phyloP scores from a whole-genome alignment of 345 rosid genomes.

The Melaleuca quinquenervia region DNA sequence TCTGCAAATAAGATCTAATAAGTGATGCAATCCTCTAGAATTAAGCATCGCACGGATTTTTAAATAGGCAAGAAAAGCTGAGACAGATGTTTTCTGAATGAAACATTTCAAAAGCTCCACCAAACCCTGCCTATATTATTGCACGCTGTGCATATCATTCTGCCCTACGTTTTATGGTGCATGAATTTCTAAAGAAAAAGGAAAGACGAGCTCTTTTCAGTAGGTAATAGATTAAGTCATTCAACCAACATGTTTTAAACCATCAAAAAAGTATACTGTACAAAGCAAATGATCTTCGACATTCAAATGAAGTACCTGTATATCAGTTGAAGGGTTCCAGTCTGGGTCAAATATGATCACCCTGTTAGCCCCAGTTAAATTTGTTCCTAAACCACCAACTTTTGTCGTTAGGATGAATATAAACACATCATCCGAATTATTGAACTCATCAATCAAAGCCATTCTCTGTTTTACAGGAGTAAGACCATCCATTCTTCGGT shows the following conservation, averaged over 20 bases:
- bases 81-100: neutral
- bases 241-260: neutral
- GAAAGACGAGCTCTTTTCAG: neutral
- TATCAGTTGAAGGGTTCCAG: slow-evolving; percentile 98
- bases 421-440: slow-evolving; percentile 59
- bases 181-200: neutral
- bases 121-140: neutral
- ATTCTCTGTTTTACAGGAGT: slow-evolving; percentile 88
- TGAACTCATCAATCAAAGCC: slow-evolving; percentile 95
- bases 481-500: slow-evolving; percentile 93
- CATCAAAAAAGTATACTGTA: neutral
- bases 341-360: slow-evolving; percentile 98
- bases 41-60: neutral
- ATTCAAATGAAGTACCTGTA: slow-evolving; percentile 48
- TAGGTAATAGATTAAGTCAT: neutral
- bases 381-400: slow-evolving; percentile 98
- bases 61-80: neutral
- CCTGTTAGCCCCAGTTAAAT: slow-evolving; percentile 86
- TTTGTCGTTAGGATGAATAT: slow-evolving; percentile 83
- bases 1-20: neutral
- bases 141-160: neutral
- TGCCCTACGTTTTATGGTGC: neutral
- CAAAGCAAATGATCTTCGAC: neutral
- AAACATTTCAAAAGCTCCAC: neutral
- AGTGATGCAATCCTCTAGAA: neutral